A percentile compares a stretch with the other conserved stretches of the same genome.
Conservation (phyloP, 2,329 filamentous ascomycete genomes). For the Aspergillus costaricaensis region DNA sequence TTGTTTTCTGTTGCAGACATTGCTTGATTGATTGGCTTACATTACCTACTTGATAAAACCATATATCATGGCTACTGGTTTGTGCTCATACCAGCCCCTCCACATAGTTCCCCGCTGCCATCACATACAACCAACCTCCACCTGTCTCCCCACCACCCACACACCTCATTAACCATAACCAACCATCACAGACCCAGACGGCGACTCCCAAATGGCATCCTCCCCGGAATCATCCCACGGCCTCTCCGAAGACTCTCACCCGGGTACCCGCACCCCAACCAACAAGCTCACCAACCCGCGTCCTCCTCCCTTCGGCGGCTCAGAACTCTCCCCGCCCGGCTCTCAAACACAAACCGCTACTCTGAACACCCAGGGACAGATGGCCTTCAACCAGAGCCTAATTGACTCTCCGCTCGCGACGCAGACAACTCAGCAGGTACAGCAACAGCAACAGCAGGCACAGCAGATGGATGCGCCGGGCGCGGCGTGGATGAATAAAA, state of each 20-base stretch:
- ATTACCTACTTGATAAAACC: too few species aligned
- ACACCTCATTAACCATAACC: not conserved
- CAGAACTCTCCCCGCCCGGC: conserved; percentile 58
- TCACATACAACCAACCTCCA: not conserved
- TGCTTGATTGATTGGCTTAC: too few species aligned
- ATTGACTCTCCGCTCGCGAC: not conserved
- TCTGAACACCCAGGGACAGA: not conserved
- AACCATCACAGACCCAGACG: conserved; percentile 49
- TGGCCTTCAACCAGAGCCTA: not conserved
- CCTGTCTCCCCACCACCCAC: not conserved
- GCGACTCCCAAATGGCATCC: conserved; percentile 60
- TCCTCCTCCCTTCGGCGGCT: conserved; percentile 27
- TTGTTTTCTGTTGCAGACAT: too few species aligned
- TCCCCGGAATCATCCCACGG: conserved; percentile 41
- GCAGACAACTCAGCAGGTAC: conserved; percentile 4
- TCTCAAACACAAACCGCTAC: conserved; percentile 43
- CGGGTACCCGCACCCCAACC: conserved; percentile 48
- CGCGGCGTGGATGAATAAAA: conserved; percentile 58
- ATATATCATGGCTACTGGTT: conserved; percentile 27
- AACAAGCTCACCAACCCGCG: conserved; percentile 27
- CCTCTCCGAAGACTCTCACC: conserved; percentile 42
- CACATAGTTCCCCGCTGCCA: conserved; percentile 5
- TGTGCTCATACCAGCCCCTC: conserved; percentile 4
- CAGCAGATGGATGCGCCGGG: conserved; percentile 42
- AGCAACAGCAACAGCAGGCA: conserved; percentile 12